phyloP scores from a whole-genome alignment of 768 basidiomycete species.

The Pholiota molesta region DNA sequence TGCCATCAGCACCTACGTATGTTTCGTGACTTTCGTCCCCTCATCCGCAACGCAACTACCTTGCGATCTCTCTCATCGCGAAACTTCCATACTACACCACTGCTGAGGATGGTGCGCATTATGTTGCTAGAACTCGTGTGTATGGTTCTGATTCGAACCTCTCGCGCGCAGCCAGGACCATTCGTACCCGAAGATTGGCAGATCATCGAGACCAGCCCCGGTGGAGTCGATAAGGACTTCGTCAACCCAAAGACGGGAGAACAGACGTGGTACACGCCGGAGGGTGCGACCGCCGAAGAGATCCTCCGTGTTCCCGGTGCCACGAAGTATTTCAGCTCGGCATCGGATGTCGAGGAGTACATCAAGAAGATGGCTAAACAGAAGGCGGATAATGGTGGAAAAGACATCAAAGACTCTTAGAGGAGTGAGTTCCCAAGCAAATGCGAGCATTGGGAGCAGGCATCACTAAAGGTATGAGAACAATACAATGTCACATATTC shows the following conservation, averaged over 20 bases:
- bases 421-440: too few relatives aligned
- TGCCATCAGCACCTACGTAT: too few relatives aligned
- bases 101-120: too few relatives aligned
- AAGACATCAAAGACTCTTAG: background rate
- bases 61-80: too few relatives aligned
- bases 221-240: constrained; percentile 15
- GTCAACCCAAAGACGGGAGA: constrained; percentile 15
- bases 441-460: too few relatives aligned
- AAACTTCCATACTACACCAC: too few relatives aligned
- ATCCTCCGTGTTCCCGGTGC: constrained; percentile 17
- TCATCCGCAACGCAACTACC: too few relatives aligned
- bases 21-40: too few relatives aligned
- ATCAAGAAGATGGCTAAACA: background rate
- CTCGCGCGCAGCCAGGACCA: background rate
- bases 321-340: constrained; percentile 10
- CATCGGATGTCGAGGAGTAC: constrained; percentile 8
- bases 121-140: too few relatives aligned
- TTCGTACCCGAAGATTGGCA: constrained; percentile 16
- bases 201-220: constrained; percentile 17
- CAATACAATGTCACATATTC: too few relatives aligned
- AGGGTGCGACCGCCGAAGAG: constrained; percentile 14
- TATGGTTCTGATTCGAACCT: too few relatives aligned
- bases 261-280: constrained; percentile 13
- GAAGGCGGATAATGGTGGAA: background rate
- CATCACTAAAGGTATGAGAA: too few relatives aligned